Conservation (phyloP, 2,329 filamentous ascomycete species). For the Stagonosporopsis rhizophila region DNA sequence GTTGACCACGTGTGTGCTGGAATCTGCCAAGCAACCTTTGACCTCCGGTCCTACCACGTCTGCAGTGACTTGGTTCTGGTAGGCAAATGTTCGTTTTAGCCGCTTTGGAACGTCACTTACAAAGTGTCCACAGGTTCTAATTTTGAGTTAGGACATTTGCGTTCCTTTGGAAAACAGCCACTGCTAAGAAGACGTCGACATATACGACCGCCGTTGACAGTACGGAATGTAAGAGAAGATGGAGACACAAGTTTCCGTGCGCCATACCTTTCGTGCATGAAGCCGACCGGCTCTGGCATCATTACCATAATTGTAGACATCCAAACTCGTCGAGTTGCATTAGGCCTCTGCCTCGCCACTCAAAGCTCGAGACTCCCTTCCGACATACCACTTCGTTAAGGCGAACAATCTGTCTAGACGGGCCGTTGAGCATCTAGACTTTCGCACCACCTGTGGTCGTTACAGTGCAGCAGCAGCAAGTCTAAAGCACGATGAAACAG, state of each 20-base stretch:
- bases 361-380: conserved; percentile 1
- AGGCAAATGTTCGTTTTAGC: neutral
- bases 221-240: conserved; percentile 1
- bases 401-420: neutral
- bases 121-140: neutral
- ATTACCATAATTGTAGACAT: neutral
- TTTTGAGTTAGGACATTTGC: neutral
- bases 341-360: neutral
- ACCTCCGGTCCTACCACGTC: neutral
- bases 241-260: neutral
- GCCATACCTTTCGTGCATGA: conserved; percentile 2
- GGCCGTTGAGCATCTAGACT: neutral
- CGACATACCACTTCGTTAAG: neutral
- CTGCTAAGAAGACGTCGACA: neutral
- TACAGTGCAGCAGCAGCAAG: neutral
- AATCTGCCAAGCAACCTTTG: neutral
- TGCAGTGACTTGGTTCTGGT: neutral
- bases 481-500: neutral
- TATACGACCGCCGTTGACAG: neutral
- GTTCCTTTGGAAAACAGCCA: neutral
- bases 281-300: neutral
- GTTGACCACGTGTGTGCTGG: neutral
- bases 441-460: neutral
- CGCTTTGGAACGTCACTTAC: neutral
- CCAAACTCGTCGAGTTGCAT: conserved; percentile 9